Conservation (phyloP, 2,329 filamentous ascomycete genomes). For the Lachnellula hyalina region DNA sequence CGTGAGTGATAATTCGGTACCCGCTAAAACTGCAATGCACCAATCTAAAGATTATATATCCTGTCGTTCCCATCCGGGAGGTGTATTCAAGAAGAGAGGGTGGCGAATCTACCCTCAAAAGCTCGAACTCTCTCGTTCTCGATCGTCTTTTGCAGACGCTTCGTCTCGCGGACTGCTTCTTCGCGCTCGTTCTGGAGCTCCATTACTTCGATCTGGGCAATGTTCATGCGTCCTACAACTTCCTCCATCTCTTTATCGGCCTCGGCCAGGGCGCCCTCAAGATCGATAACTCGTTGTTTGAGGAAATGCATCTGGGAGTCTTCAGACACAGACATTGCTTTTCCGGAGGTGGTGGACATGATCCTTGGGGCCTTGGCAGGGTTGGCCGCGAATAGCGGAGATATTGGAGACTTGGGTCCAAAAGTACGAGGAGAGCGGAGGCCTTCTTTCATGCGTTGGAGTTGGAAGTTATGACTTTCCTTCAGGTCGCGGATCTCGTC, state of each 20-base stretch:
- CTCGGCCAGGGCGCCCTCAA: conserved; percentile 73
- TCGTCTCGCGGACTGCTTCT: conserved; percentile 66
- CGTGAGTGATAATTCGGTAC: not conserved
- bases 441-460: conserved; percentile 65
- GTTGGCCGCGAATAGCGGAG: conserved; percentile 52
- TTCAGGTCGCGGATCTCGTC: conserved; percentile 73
- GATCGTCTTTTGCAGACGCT: conserved; percentile 62
- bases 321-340: conserved; percentile 61
- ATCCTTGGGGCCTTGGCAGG: conserved; percentile 51
- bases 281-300: conserved; percentile 71
- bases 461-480: conserved; percentile 70
- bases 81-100: conserved; percentile 18
- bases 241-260: conserved; percentile 80
- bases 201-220: conserved; percentile 76
- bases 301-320: conserved; percentile 70
- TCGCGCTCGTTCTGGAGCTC: conserved; percentile 72
- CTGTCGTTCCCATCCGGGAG: not conserved
- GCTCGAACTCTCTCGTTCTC: conserved; percentile 36
- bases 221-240: conserved; percentile 76
- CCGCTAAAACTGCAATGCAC: not conserved
- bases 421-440: conserved; percentile 43
- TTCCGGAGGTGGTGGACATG: conserved; percentile 40
- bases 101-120: conserved; percentile 27
- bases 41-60: not conserved
- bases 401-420: conserved; percentile 55